Conservation (phyloP, 345 rosid species). For the Eucalyptus urophylla region DNA sequence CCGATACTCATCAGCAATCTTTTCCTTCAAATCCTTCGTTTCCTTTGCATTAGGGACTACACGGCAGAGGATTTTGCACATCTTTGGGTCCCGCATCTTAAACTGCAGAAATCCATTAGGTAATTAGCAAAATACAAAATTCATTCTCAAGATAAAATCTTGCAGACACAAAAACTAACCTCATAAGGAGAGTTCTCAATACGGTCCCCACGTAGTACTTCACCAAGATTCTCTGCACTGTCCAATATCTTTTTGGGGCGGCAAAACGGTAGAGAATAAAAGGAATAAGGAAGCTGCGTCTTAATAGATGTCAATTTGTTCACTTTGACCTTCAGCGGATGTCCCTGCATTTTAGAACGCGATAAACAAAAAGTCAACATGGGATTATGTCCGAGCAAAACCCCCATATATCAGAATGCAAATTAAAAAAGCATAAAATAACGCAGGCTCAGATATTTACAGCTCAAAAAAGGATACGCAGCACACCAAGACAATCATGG, state of each 20-base stretch:
- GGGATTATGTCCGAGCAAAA: neutral
- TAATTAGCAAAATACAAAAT: neutral
- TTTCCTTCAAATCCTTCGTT: constrained; percentile 68
- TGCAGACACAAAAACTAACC: constrained; percentile 20
- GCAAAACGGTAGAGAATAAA: constrained; percentile 68
- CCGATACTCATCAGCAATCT: constrained; percentile 85
- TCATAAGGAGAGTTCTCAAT: constrained; percentile 81
- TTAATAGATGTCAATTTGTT: constrained; percentile 85
- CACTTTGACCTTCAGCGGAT: constrained; percentile 70
- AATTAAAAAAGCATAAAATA: neutral
- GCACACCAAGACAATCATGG: neutral
- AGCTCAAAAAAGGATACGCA: neutral
- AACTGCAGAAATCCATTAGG: constrained; percentile 36
- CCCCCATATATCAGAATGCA: neutral
- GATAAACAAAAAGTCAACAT: neutral
- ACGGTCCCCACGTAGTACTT: constrained; percentile 96
- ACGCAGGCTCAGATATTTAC: neutral
- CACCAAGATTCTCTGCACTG: constrained; percentile 96
- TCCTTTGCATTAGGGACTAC: constrained; percentile 42
- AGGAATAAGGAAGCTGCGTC: constrained; percentile 92
- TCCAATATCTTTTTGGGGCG: constrained; percentile 64
- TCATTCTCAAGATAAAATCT: neutral
- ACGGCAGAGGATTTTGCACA: constrained; percentile 63
- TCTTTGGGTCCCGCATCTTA: constrained; percentile 83
- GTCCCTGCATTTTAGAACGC: constrained; percentile 33